These are phyloP conservation scores for Calonectria fujianensis DNA, from an alignment of 2,329 filamentous ascomycete genomes.

Conservation along the genomic window DNA sequence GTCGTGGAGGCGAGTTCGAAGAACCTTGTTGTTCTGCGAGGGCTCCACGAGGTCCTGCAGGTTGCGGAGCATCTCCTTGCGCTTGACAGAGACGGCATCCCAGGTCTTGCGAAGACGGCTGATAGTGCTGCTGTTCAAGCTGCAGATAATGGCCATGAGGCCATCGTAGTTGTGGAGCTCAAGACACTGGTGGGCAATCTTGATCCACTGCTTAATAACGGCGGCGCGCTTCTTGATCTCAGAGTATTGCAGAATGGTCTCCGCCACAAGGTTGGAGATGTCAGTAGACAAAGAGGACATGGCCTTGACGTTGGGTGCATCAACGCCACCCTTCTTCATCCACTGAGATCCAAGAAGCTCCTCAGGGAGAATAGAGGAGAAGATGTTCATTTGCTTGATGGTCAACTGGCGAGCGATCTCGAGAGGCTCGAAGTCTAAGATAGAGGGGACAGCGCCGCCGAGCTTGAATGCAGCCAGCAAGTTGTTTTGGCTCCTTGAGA, in stretches of 20 bases:
- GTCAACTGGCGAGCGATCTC: slow-evolving; percentile 96
- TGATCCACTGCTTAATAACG: slow-evolving; percentile 98
- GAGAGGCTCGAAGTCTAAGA: slow-evolving; percentile 92
- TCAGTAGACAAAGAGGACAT: slow-evolving; percentile 96
- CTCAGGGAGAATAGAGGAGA: slow-evolving; percentile 93
- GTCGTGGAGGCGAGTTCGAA: slow-evolving; percentile 88
- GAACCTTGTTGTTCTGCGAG: slow-evolving; percentile 90
- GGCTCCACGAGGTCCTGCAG: slow-evolving; percentile 92
- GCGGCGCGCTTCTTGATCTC: slow-evolving; percentile 94
- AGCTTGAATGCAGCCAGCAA: slow-evolving; percentile 84
- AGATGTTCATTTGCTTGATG: slow-evolving; percentile 91
- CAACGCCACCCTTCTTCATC: slow-evolving; percentile 89
- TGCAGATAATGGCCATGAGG: slow-evolving; percentile 97
- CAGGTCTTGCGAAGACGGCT: slow-evolving; percentile 91
- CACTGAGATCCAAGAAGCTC: slow-evolving; percentile 94
- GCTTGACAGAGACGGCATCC: slow-evolving; percentile 90
- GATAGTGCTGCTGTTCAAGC: slow-evolving; percentile 93
- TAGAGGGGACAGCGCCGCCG: slow-evolving; percentile 80
- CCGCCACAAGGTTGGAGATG: slow-evolving; percentile 92
- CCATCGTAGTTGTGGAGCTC: slow-evolving; percentile 97
- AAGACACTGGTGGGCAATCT: slow-evolving; percentile 89
- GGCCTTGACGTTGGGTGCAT: slow-evolving; percentile 91
- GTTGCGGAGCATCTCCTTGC: slow-evolving; percentile 84
- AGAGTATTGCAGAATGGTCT: slow-evolving; percentile 91
- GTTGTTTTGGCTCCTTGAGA: slow-evolving; percentile 86